Percentiles rank a stretch among this genome's conserved stretches.
Conservation (phyloP, 805 yeast species). For the Saccharomyces cerevisiae region DNA sequence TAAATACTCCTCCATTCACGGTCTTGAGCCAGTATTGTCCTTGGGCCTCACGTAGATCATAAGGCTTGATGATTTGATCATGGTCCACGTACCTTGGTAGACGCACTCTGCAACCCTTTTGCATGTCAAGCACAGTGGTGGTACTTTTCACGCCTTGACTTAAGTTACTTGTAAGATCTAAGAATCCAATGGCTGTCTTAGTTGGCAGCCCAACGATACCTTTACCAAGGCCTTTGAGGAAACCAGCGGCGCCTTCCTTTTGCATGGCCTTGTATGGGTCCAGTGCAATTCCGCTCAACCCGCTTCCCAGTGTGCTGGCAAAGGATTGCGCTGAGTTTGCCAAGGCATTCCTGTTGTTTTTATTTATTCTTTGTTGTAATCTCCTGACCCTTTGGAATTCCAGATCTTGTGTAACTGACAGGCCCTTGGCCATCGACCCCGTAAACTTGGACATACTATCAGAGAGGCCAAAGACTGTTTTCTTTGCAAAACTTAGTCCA, state of each 20-base stretch:
- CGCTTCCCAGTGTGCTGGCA: constrained; percentile 78
- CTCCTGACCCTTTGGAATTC: constrained; percentile 78
- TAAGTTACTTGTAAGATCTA: constrained; percentile 85
- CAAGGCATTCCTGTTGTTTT: constrained; percentile 77
- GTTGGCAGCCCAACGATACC: constrained; percentile 96
- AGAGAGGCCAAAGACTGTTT: constrained; percentile 88
- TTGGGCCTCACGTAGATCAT: constrained; percentile 73
- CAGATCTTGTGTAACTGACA: constrained; percentile 80
- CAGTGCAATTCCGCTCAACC: constrained; percentile 79
- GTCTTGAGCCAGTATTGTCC: constrained; percentile 90
- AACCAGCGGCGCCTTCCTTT: constrained; percentile 85
- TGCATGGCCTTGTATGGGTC: constrained; percentile 88
- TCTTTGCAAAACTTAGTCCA: constrained; percentile 85
- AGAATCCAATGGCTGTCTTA: constrained; percentile 89
- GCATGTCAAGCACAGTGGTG: constrained; percentile 80
- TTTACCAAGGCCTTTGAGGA: constrained; percentile 86
- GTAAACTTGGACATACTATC: constrained; percentile 90
- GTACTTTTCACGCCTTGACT: constrained; percentile 92
- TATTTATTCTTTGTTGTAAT: constrained; percentile 63
- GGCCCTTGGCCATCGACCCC: constrained; percentile 89
- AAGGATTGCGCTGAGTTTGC: constrained; percentile 83
- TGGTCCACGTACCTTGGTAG: constrained; percentile 65
- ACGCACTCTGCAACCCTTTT: constrained; percentile 68
- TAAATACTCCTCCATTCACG: constrained; percentile 70
- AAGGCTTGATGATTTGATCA: constrained; percentile 69